A percentile compares a stretch with the other conserved stretches of the same genome.
These are phyloP conservation scores for Monoraphidium neglectum DNA, from an alignment of 139 green algal species.

Conservation along the genomic window DNA sequence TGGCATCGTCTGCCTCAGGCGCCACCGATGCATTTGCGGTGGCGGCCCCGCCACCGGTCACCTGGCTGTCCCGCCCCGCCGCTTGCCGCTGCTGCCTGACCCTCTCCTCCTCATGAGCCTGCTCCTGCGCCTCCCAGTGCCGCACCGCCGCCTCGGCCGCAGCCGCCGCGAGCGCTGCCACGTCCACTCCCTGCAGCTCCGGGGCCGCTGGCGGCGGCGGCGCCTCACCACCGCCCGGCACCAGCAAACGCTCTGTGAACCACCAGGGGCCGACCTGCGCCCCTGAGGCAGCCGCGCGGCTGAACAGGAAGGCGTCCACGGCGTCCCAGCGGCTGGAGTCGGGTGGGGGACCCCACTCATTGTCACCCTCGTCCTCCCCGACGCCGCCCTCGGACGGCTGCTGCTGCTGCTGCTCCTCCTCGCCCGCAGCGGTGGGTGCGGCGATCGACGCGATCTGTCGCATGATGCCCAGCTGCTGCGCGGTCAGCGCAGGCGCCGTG, in stretches of 20 bases:
- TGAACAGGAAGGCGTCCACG: constrained; percentile 3
- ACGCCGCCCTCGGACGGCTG: neutral
- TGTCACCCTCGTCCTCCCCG: neutral
- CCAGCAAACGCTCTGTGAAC: too few relatives aligned
- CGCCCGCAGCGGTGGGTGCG: neutral
- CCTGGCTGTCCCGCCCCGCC: too few relatives aligned
- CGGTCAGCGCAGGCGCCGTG: neutral
- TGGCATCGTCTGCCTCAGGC: neutral
- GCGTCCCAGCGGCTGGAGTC: neutral
- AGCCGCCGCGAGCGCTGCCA: too few relatives aligned
- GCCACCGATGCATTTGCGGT: neutral
- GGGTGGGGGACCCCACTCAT: neutral
- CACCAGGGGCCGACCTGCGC: neutral
- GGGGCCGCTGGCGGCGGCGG: too few relatives aligned
- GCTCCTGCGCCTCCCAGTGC: too few relatives aligned
- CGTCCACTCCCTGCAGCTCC: too few relatives aligned
- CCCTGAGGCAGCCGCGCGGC: constrained; percentile 8
- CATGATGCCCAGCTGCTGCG: constrained; percentile 16
- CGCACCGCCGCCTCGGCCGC: too few relatives aligned
- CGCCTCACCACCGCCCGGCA: too few relatives aligned
- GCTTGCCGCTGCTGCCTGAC: too few relatives aligned
- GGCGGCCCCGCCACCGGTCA: neutral
- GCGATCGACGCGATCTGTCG: constrained; percentile 13
- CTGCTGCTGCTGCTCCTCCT: neutral
- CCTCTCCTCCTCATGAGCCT: too few relatives aligned